A percentile compares a stretch with the other conserved stretches of the same genome.
phyloP scores from a whole-genome alignment of 1,139 yeast genomes.

The Candida frijolesensis region DNA sequence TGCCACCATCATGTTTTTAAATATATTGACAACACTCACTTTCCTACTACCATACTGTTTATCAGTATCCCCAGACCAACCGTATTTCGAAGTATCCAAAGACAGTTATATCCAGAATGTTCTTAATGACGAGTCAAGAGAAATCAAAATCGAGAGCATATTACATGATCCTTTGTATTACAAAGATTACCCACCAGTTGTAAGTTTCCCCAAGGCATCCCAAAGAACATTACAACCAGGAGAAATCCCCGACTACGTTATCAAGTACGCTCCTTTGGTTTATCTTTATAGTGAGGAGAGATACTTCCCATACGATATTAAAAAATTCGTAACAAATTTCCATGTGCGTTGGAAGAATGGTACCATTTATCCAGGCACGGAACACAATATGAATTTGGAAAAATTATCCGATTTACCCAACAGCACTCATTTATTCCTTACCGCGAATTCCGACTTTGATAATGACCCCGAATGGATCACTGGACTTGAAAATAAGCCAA shows the following conservation, averaged over 20 bases:
- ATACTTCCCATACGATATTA: constrained; percentile 82
- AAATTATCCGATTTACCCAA: constrained; percentile 39
- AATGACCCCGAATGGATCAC: constrained; percentile 86
- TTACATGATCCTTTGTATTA: constrained; percentile 25
- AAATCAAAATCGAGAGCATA: constrained; percentile 16
- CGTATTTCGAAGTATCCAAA: constrained; percentile 13
- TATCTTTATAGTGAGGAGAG: constrained; percentile 87
- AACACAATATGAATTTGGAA: constrained; percentile 36
- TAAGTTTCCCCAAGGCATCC: constrained; percentile 30
- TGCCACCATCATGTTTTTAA: constrained; percentile 1
- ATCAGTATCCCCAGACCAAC: background rate
- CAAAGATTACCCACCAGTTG: constrained; percentile 40
- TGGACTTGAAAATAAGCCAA: constrained; percentile 69
- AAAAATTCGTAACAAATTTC: constrained; percentile 68
- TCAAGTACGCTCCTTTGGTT: constrained; percentile 77
- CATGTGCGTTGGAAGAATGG: constrained; percentile 52
- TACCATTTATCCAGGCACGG: constrained; percentile 41
- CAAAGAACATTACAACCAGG: constrained; percentile 48
- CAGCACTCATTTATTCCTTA: constrained; percentile 46
- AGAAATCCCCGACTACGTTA: constrained; percentile 73
- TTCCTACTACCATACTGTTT: constrained; percentile 2
- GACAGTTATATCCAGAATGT: constrained; percentile 12
- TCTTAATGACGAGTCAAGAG: constrained; percentile 14
- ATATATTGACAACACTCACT: constrained; percentile 1
- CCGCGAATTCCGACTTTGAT: constrained; percentile 71